Conservation (phyloP, 305 asterid genomes). For the Solanum hybrid region DNA sequence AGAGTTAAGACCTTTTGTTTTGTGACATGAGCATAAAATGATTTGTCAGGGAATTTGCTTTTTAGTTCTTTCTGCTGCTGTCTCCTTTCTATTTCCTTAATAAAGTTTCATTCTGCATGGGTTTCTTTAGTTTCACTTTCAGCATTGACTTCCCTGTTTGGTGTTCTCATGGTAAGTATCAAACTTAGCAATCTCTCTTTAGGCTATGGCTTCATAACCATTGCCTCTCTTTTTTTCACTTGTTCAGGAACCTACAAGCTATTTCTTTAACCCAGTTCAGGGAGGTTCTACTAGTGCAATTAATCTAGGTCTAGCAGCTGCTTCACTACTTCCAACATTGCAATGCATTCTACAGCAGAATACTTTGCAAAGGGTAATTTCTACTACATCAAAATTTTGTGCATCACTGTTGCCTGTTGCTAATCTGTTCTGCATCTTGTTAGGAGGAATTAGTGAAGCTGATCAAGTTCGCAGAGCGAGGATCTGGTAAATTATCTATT, state of each 20-base stretch:
- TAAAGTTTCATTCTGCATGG: background rate
- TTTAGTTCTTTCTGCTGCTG: background rate
- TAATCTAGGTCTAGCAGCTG: slow-evolving; percentile 29
- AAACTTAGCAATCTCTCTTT: slow-evolving; percentile 20
- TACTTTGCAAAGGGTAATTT: slow-evolving; percentile 58
- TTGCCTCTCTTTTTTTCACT: slow-evolving; percentile 24
- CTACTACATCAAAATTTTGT: background rate
- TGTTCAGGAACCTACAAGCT: slow-evolving; percentile 35
- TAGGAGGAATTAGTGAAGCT: slow-evolving; percentile 75
- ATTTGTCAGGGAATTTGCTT: background rate
- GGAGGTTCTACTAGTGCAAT: slow-evolving; percentile 49
- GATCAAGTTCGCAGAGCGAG: slow-evolving; percentile 65
- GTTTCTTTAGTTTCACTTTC: background rate
- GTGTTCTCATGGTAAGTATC: background rate
- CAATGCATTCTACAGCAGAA: slow-evolving; percentile 71
- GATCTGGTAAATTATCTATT: slow-evolving; percentile 41
- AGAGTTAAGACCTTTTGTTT: background rate
- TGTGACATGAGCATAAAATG: background rate
- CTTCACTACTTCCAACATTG: slow-evolving; percentile 64
- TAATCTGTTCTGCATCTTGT: slow-evolving; percentile 12
- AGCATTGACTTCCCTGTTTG: background rate
- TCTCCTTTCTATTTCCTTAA: background rate
- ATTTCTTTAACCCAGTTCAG: slow-evolving; percentile 23
- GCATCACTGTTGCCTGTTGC: background rate
- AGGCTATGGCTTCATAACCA: slow-evolving; percentile 35